Evolutionary conservation across 2,329 filamentous ascomycete genomes (phyloP), one percentile per base, ranked within the genome.

Genomic region (Zymoseptoria crescenta): DNA sequence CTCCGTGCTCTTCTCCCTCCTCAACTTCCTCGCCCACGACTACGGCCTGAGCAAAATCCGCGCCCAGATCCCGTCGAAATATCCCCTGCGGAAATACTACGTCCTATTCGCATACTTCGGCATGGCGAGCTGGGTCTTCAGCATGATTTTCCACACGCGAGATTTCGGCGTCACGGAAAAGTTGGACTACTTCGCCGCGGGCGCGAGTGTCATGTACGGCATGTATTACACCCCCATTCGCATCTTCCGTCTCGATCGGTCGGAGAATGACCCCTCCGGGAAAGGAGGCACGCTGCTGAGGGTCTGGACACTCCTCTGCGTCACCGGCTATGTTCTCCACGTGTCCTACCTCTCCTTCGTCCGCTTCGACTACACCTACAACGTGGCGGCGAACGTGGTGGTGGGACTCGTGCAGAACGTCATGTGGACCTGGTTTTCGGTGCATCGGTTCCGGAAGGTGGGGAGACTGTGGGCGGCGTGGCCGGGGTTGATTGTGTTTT

Each of bases 351-450:
- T 99, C 57, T 90, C 87, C 70, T 84, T 91, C 66, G 89, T 92
- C 79, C 79, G 81, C 19, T 99, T 94, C 89, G 89, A 97, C 74
- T 99, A 99, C 73, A 88, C 87, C 4, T 99, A 99, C 77, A 99
- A 99, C 73, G 97, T 99, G 91, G 85, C 88, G 1, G 94, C 92
- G 55, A 99, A 97, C 69, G 89, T 99, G 20, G 84, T 82, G 2
- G 83, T 88, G 9, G 94, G 94, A 3, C 79, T 91, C 49, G 74
- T 92, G 4, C 87, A 91, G 71, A 96, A 97, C 69, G 56, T 86
- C 3, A 76, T 97, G 59, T 97, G 94, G 94, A 89, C 81, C 50
- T 88, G 83, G 74, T 96, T 96, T 75, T 92, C 88, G 72, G 83
- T 88, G 66, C 77, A 78, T 64, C 83, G 87, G 66, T 97, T 93